These are phyloP conservation scores for Coemansia sp. DNA, from an alignment of 192 early-diverging fungal genomes.

Conservation along the genomic window DNA sequence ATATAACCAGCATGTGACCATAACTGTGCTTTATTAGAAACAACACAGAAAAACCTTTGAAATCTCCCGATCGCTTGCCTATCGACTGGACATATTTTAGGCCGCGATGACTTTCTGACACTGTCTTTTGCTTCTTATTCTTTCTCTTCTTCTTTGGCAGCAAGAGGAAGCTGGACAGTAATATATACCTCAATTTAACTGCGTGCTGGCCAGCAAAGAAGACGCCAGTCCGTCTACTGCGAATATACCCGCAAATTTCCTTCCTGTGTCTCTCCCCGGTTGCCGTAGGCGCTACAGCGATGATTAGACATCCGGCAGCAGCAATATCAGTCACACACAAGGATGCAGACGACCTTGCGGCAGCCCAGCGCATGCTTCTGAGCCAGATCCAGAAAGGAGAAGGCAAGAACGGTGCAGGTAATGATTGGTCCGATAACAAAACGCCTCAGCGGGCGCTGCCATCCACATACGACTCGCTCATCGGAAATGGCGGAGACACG, in stretches of 20 bases:
- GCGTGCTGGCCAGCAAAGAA: background rate
- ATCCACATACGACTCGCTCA: background rate
- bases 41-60: background rate
- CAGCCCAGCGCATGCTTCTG: constrained; percentile 38
- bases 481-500: background rate
- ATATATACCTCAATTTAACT: background rate
- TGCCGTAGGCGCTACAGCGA: background rate
- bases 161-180: background rate
- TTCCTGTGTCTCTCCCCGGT: background rate
- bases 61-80: no score
- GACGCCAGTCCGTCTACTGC: background rate
- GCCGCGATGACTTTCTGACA: background rate
- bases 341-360: constrained; percentile 48
- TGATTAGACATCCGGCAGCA: constrained; percentile 48
- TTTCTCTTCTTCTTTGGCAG: background rate
- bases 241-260: background rate
- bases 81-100: background rate
- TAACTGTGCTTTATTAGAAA: background rate
- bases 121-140: background rate
- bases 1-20: background rate
- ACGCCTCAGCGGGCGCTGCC: background rate
- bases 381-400: constrained; percentile 15
- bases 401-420: background rate
- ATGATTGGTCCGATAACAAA: background rate
- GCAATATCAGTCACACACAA: constrained; percentile 40